Evolutionary conservation across 441 rosid genomes (phyloP).

Genomic region (Corymbia calophylla): DNA sequence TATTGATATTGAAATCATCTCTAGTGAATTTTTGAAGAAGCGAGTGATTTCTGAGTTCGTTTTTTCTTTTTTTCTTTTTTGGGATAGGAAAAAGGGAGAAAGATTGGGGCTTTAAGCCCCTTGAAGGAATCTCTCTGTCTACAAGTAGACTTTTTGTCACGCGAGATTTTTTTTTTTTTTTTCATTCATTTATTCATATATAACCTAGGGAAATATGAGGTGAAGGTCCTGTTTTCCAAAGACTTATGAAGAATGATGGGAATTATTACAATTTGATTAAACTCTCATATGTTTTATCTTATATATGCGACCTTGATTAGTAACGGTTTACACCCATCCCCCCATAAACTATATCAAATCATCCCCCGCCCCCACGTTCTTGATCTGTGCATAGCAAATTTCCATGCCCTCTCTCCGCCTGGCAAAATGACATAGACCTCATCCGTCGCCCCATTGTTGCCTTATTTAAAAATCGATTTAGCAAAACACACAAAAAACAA

Average conservation of each 20-base stretch:
- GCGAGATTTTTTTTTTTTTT: fast-evolving
- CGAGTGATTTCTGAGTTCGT: too few relatives aligned
- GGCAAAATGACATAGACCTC: neutral
- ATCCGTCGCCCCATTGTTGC: neutral
- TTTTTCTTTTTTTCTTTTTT: neutral
- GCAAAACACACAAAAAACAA: neutral
- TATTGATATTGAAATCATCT: neutral
- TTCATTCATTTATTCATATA: neutral
- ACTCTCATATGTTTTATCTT: neutral
- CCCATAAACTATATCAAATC: fast-evolving
- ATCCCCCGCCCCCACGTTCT: neutral
- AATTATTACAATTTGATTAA: neutral
- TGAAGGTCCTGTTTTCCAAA: fast-evolving
- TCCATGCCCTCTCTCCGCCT: neutral
- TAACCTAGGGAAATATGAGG: neutral
- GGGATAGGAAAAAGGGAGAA: neutral
- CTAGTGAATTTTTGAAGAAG: neutral
- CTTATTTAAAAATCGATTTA: neutral
- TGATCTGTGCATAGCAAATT: neutral
- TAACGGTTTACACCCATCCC: too few relatives aligned
- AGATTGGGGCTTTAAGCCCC: neutral
- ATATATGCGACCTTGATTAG: neutral
- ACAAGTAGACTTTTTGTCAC: neutral
- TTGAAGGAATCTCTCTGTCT: neutral
- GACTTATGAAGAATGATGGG: neutral